Evolutionary conservation across 352 stramenopile genomes (phyloP).

Genomic region (Pythium sp.): DNA sequence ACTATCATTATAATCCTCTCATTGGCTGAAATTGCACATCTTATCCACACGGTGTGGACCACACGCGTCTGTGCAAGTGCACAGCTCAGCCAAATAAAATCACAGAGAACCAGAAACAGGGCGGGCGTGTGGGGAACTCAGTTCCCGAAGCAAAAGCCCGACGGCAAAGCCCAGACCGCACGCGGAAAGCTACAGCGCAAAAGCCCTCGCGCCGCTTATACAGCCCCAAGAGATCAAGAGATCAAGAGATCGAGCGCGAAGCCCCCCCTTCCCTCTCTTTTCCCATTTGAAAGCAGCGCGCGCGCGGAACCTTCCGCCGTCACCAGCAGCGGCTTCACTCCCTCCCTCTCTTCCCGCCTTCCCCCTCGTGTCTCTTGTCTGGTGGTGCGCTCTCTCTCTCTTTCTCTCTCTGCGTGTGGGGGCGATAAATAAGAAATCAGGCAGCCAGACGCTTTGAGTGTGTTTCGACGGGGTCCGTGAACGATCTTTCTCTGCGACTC

Average conservation of each 20-base stretch:
- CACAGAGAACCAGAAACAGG: slow-evolving; percentile 11
- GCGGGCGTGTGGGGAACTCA: slow-evolving; percentile 8
- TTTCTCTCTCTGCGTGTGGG: too few species aligned
- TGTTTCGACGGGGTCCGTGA: slow-evolving; percentile 1
- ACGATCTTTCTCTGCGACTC: background rate
- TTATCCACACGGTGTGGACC: slow-evolving; percentile 4
- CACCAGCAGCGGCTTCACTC: background rate
- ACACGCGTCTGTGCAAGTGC: background rate
- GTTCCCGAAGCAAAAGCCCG: background rate
- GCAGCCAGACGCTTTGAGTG: background rate
- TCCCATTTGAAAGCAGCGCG: slow-evolving; percentile 1
- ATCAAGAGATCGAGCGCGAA: background rate
- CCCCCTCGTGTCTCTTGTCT: background rate
- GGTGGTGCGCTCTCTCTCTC: background rate
- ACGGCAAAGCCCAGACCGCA: background rate
- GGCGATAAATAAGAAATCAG: slow-evolving; percentile 13
- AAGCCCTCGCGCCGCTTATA: background rate
- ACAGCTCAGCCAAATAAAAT: slow-evolving; percentile 6
- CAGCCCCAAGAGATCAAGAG: background rate
- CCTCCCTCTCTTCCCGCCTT: background rate
- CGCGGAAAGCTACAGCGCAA: background rate
- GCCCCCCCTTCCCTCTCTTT: background rate
- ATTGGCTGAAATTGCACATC: slow-evolving; percentile 2
- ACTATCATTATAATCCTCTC: background rate
- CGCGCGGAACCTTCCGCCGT: slow-evolving; percentile 15